Percentiles rank a stretch among this genome's conserved stretches.
These are phyloP conservation scores for Gynandropsis gynandra DNA, from an alignment of 345 rosid genomes.

Conservation along the genomic window DNA sequence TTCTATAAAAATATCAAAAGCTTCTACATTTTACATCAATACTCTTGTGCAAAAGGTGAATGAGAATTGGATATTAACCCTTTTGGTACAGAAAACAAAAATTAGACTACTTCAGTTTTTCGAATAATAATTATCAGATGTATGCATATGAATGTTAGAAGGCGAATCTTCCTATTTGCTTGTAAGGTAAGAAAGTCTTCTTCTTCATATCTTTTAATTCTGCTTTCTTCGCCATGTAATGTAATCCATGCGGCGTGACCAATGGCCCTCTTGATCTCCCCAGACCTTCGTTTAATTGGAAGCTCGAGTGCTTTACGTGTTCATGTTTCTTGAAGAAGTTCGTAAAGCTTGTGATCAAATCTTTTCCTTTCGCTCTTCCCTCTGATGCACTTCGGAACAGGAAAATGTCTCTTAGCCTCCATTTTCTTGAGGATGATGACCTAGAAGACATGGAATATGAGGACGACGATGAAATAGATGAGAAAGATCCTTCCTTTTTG, in stretches of 20 bases:
- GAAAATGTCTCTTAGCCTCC: conserved; percentile 70
- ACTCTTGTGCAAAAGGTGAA: too few species aligned
- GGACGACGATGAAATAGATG: conserved; percentile 29
- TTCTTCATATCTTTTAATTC: conserved; percentile 65
- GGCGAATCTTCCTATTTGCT: conserved; percentile 73
- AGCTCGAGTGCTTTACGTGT: conserved; percentile 37
- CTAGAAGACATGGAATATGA: conserved; percentile 20
- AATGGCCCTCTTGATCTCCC: conserved; percentile 27
- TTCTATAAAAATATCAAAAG: too few species aligned
- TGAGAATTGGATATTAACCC: too few species aligned
- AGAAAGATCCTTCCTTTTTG: conserved; percentile 18
- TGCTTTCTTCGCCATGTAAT: conserved; percentile 68
- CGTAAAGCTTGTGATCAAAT: conserved; percentile 39
- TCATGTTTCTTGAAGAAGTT: conserved; percentile 47
- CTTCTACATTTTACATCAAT: too few species aligned
- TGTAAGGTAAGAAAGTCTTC: conserved; percentile 87
- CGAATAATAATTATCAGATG: neutral
- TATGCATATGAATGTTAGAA: conserved; percentile 19
- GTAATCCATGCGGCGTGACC: conserved; percentile 67
- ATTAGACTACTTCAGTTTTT: too few species aligned
- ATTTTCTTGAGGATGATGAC: conserved; percentile 52
- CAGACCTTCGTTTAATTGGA: neutral
- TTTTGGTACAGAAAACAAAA: too few species aligned
- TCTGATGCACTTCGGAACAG: conserved; percentile 88
- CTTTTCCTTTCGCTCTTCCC: conserved; percentile 62